Conservation (phyloP, 2,329 filamentous ascomycete genomes). For the Neoscytalidium dimidiatum region DNA sequence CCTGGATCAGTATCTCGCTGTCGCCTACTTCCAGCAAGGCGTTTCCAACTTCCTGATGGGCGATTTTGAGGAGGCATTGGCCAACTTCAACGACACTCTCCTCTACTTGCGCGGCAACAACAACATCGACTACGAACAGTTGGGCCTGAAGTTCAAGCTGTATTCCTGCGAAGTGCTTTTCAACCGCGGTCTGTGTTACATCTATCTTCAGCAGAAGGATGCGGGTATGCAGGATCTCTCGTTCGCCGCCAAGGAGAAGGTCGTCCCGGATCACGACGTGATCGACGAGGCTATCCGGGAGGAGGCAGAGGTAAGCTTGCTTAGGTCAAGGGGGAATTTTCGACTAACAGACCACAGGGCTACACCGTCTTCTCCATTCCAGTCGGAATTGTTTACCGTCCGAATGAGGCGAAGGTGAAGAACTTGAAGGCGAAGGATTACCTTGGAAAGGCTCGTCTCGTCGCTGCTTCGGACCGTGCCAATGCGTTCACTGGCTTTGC, state of each 20-base stretch:
- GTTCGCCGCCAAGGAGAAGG: constrained; percentile 93
- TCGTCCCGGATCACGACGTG: constrained; percentile 93
- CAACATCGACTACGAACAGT: constrained; percentile 95
- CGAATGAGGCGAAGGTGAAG: constrained; percentile 96
- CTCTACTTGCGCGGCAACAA: constrained; percentile 94
- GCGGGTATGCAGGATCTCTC: constrained; percentile 87
- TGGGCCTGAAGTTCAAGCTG: constrained; percentile 92
- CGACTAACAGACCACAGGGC: constrained; percentile 59
- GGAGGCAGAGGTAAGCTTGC: constrained; percentile 72
- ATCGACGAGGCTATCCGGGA: constrained; percentile 96
- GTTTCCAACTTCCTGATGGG: constrained; percentile 97
- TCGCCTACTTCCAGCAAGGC: constrained; percentile 97
- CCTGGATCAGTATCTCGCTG: constrained; percentile 91
- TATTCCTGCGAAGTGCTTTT: constrained; percentile 98
- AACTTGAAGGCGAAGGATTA: constrained; percentile 98
- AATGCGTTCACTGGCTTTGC: constrained; percentile 83
- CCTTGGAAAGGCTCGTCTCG: constrained; percentile 89
- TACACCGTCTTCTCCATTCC: constrained; percentile 99
- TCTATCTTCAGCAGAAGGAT: constrained; percentile 90
- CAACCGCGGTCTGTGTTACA: constrained; percentile 95
- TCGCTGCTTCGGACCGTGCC: constrained; percentile 79
- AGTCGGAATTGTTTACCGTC: constrained; percentile 90
- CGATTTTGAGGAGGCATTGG: constrained; percentile 94
- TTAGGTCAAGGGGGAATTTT: not conserved
- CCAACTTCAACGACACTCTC: constrained; percentile 98